A percentile compares a stretch with the other conserved stretches of the same genome.
Conservation (phyloP, 208 protist genomes). For the Trypanosoma caninum region DNA sequence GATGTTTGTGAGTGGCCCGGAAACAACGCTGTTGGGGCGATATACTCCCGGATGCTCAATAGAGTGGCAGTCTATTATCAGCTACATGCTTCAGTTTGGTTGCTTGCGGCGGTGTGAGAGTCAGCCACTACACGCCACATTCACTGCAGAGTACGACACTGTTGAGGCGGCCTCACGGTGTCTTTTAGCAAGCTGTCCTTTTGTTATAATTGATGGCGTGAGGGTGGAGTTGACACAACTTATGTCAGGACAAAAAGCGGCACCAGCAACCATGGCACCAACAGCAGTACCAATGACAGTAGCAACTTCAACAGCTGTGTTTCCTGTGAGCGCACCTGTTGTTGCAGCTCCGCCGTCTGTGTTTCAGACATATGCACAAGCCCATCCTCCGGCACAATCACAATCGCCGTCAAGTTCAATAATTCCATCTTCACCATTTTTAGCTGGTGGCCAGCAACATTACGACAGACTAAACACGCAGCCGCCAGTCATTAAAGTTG, state of each 20-base stretch:
- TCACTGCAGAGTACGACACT: constrained; percentile 16
- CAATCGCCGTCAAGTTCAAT: background rate
- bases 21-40: constrained; percentile 2
- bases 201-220: constrained; percentile 20
- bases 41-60: constrained; percentile 17
- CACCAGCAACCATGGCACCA: constrained; percentile 1
- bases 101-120: constrained; percentile 3
- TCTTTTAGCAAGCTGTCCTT: background rate
- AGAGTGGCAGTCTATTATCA: background rate
- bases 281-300: background rate
- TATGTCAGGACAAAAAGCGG: constrained; percentile 30
- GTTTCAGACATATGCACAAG: background rate
- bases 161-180: constrained; percentile 7
- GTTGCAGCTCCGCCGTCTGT: background rate
- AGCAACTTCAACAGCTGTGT: constrained; percentile 6
- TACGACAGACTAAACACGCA: background rate
- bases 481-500: constrained; percentile 11
- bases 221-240: constrained; percentile 10
- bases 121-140: constrained; percentile 1
- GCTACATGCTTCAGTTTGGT: constrained; percentile 14
- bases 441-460: too few species aligned
- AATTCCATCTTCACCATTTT: background rate
- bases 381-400: background rate
- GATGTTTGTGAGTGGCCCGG: background rate
- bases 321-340: background rate